Evolutionary conservation across 1,139 yeast genomes (phyloP).

Genomic region (Scheffersomyces illinoinensis): DNA sequence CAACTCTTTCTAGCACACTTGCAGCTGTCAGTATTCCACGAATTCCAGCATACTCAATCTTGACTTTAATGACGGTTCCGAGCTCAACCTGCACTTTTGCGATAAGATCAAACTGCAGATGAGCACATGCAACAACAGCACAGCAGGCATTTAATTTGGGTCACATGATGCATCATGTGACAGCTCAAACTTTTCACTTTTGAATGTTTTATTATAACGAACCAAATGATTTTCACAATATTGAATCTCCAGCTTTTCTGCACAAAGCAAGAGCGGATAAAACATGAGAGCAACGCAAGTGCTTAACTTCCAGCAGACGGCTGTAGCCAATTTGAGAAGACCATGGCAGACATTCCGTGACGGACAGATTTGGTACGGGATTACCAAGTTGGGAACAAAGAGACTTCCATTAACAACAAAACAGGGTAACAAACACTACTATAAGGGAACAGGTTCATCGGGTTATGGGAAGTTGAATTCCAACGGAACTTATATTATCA

Average conservation of each 20-base stretch:
- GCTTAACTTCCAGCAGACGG: slow-evolving; percentile 55
- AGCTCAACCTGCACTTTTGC: neutral
- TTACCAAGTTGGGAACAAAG: slow-evolving; percentile 74
- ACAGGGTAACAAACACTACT: slow-evolving; percentile 90
- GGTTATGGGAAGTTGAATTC: slow-evolving; percentile 84
- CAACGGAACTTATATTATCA: slow-evolving; percentile 71
- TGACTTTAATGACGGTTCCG: neutral
- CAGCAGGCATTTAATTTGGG: neutral
- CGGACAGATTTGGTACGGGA: slow-evolving; percentile 83
- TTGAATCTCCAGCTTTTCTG: neutral
- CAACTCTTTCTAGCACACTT: neutral
- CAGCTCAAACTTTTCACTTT: neutral
- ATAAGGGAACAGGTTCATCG: slow-evolving; percentile 94
- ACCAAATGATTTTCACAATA: neutral
- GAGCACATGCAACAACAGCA: neutral
- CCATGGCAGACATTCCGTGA: slow-evolving; percentile 90
- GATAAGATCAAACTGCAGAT: neutral
- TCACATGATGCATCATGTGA: neutral
- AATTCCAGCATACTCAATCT: neutral
- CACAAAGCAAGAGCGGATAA: neutral
- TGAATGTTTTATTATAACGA: neutral
- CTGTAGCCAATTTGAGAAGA: slow-evolving; percentile 57
- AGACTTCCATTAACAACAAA: slow-evolving; percentile 87
- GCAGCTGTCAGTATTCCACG: neutral
- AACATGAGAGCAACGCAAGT: slow-evolving; percentile 57